Evolutionary conservation across 1,284 basidiomycete species (phyloP), one percentile per base, ranked within the genome.

Genomic region (Laetiporus sulphureus): DNA sequence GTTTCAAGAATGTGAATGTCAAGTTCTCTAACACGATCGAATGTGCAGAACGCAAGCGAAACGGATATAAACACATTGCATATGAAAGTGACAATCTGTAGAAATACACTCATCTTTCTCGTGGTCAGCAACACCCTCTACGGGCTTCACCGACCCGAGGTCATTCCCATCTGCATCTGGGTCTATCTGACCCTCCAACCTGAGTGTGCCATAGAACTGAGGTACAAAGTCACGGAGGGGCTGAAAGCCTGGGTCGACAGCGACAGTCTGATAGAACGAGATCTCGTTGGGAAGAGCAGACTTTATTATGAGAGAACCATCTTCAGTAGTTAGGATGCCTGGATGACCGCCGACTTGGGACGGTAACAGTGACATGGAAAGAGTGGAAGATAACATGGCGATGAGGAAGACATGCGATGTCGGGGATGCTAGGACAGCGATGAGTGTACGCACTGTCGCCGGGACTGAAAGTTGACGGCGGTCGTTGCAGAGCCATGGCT

Each of bases 341-440:
- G 77, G 66, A 58, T 98, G 94, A 0, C 94, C 94, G 16, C 89
- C 94, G 27, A 97, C 91, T 66, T 96, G 92, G 47, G 69, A 65
- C 1, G 62, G 59, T 5, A 39, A 23, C 10, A n/a, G n/a, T n/a
- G n/a, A n/a, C n/a, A n/a, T n/a, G n/a, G n/a, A n/a, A n/a, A n/a
- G n/a, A n/a, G n/a, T n/a, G n/a, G n/a, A n/a, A n/a, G n/a, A n/a
- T n/a, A n/a, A n/a, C n/a, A n/a, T n/a, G n/a, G n/a, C n/a, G n/a
- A n/a, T n/a, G n/a, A n/a, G n/a, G n/a, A n/a, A n/a, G n/a, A n/a
- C n/a, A n/a, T n/a, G n/a, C n/a, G n/a, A n/a, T n/a, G n/a, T n/a
- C n/a, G n/a, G n/a, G n/a, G n/a, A n/a, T n/a, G n/a, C n/a, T n/a
- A n/a, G n/a, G n/a, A n/a, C n/a, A n/a, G n/a, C n/a, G n/a, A n/a